A percentile compares a stretch with the other conserved stretches of the same genome.
Conservation (phyloP, 1,139 yeast species). For the Wickerhamiella pararugosa region DNA sequence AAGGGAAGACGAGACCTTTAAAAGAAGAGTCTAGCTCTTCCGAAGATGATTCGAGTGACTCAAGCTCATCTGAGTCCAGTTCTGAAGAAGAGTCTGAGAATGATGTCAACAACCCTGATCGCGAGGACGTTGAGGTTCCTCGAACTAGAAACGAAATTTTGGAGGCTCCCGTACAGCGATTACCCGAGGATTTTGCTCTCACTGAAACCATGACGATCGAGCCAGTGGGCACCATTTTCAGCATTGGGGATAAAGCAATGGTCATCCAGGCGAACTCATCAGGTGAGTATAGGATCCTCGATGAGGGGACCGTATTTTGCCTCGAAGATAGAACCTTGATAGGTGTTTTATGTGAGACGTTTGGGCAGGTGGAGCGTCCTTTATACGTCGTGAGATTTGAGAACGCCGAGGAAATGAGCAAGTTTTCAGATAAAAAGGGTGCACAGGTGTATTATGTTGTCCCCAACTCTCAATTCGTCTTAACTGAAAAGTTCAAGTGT, state of each 20-base stretch:
- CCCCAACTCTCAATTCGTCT: constrained; percentile 62
- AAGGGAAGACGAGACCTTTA: background rate
- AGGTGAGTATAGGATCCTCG: constrained; percentile 73
- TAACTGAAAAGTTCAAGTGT: constrained; percentile 55
- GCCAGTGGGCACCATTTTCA: constrained; percentile 54
- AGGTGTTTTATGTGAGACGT: constrained; percentile 81
- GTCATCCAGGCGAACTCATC: constrained; percentile 62
- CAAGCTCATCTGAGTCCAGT: background rate
- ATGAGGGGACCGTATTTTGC: constrained; percentile 70
- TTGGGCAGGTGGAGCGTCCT: constrained; percentile 82
- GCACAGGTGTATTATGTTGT: constrained; percentile 59
- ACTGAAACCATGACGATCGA: constrained; percentile 51
- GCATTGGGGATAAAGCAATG: constrained; percentile 56
- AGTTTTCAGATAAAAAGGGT: constrained; percentile 37
- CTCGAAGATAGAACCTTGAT: constrained; percentile 53
- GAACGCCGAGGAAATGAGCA: constrained; percentile 33
- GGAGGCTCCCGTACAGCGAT: constrained; percentile 51
- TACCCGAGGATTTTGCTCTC: constrained; percentile 55
- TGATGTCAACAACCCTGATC: background rate
- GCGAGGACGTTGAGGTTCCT: constrained; percentile 38
- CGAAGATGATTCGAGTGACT: background rate
- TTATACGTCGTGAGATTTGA: constrained; percentile 62
- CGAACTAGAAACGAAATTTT: constrained; percentile 59
- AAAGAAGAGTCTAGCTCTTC: background rate
- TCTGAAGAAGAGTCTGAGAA: background rate